Percentiles rank a stretch among this genome's conserved stretches.
These are phyloP conservation scores for Salvia splendens DNA, from an alignment of 257 asterid genomes.

Conservation along the genomic window DNA sequence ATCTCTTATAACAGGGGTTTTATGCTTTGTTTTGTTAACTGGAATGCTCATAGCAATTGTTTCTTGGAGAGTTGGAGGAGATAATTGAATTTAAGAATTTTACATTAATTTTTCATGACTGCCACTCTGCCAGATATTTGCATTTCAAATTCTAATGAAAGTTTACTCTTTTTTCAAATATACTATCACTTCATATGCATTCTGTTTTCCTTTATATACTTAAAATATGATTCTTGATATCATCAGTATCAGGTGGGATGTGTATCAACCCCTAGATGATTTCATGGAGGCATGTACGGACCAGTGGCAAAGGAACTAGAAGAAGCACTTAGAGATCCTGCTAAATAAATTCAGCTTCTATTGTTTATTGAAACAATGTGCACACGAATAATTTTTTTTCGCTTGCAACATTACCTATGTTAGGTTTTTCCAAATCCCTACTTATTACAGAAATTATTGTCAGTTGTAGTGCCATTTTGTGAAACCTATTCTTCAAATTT, in stretches of 20 bases:
- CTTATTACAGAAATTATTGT: background rate
- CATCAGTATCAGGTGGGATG: constrained; percentile 33
- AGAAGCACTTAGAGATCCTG: constrained; percentile 5
- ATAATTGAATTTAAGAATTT: background rate
- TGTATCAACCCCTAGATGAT: constrained; percentile 40
- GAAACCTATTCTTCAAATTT: constrained; percentile 1
- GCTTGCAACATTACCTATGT: constrained; percentile 7
- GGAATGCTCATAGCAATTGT: constrained; percentile 13
- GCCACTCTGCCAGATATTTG: background rate
- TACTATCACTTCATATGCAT: background rate
- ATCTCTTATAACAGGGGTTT: background rate
- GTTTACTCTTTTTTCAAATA: background rate
- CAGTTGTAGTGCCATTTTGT: background rate
- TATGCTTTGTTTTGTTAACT: background rate
- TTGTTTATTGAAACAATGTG: constrained; percentile 20
- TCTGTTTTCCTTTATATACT: background rate
- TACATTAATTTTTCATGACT: background rate
- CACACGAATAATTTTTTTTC: background rate
- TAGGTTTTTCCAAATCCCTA: background rate
- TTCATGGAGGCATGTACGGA: constrained; percentile 12
- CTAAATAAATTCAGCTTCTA: constrained; percentile 15
- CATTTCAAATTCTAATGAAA: background rate
- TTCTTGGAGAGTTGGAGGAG: background rate
- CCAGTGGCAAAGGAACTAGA: constrained; percentile 18
- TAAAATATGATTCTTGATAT: background rate